Evolutionary conservation across 495 filamentous ascomycete genomes (phyloP), one percentile per base, ranked within the genome.

Genomic region (Xylaria curta): DNA sequence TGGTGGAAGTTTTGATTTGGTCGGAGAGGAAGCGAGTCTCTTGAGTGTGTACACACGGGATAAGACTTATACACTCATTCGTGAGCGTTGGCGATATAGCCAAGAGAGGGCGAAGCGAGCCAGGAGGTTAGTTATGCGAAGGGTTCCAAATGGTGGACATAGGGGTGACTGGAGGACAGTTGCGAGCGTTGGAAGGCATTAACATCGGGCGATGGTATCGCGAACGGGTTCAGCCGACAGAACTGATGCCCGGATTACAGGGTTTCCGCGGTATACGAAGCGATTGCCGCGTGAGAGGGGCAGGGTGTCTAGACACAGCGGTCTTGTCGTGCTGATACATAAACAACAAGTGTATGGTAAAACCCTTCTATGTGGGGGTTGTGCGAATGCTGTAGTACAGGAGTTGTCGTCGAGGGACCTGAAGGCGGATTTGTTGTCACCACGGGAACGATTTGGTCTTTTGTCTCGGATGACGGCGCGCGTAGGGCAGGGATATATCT

Each of bases 181-280:
- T 80, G 75, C 78, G 81, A 82, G 77, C 77, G 75, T 82, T 79
- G 83, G 82, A 78, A 83, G 83, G 85, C 83, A 87, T 86, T 81
- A 84, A 87, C 83, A 85, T 81, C 38, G 81, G 82, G 81, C 76
- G 78, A 79, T 78, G 73, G 65, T 76, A 78, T 71, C 69, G 66
- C 69, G 66, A 72, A 62, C 70, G 76, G 68, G 74, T 82, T 94
- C 92, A 97, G 87, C 94, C 94, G 91, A 95, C 94, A 75, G 91
- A 92, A 82, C 88, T 90, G 77, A 92, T 89, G 82, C 92, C 88
- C 79, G 88, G 89, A 86, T 92, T 92, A 91, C 93, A 91, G 88
- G 90, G 92, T 91, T 91, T 95, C 87, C 91, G 87, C 89, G 89
- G 87, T 90, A 89, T 91, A 89, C 93, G 93, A 92, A 97, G 94